Percentiles rank a stretch among this genome's conserved stretches.
Evolutionary conservation across 2,329 filamentous ascomycete genomes (phyloP).

Genomic region (Colletotrichum lupini): DNA sequence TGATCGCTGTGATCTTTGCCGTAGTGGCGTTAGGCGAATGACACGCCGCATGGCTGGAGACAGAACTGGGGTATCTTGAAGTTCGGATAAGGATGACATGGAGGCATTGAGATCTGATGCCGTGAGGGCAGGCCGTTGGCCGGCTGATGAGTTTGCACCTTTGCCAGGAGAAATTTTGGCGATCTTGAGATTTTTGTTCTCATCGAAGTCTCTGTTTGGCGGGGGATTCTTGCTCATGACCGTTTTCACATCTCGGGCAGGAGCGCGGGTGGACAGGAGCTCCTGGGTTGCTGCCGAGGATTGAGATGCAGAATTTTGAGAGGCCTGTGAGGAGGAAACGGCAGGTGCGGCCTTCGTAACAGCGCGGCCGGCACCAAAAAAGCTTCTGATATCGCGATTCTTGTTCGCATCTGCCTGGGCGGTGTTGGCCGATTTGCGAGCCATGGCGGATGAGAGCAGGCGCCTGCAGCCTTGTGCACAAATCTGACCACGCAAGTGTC

Average conservation of each 20-base stretch:
- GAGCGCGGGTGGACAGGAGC: not conserved
- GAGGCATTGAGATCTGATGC: slow-evolving; percentile 1
- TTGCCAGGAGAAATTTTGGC: not conserved
- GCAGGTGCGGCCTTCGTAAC: not conserved
- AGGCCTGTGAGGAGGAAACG: not conserved
- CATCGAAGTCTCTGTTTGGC: not conserved
- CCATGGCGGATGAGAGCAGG: slow-evolving; percentile 11
- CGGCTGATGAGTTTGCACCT: not conserved
- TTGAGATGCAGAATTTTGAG: not conserved
- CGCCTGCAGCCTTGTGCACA: not conserved
- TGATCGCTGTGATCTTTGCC: not conserved
- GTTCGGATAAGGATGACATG: slow-evolving; percentile 24
- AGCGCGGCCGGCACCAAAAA: slow-evolving; percentile 10
- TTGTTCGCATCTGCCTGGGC: slow-evolving; percentile 9
- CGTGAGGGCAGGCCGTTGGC: not conserved
- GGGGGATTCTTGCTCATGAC: not conserved
- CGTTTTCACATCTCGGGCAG: slow-evolving; percentile 1
- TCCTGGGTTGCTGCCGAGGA: not conserved
- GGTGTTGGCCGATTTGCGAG: slow-evolving; percentile 18
- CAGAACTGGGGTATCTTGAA: not conserved
- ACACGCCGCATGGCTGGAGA: not conserved
- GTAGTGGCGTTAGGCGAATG: slow-evolving; percentile 1
- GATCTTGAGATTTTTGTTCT: not conserved
- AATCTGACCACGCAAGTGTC: not conserved
- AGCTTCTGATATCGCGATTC: slow-evolving; percentile 28